Evolutionary conservation across 768 basidiomycete species (phyloP), one percentile per base, ranked within the genome.

Genomic region (Lentinula boryana): DNA sequence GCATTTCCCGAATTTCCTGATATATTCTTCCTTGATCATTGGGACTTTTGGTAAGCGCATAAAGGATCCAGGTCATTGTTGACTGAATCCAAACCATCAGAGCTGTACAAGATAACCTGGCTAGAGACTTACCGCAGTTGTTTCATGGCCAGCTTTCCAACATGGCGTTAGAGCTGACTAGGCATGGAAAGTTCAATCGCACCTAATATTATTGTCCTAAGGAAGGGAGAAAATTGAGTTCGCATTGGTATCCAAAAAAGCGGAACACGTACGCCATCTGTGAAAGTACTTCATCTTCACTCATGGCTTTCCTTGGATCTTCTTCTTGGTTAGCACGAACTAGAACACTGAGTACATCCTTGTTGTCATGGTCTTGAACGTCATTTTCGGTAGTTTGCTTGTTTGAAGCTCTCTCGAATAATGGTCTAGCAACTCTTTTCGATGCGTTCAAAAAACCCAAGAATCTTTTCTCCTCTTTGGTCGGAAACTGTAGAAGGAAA

Each of bases 1-100:
- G 59, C 54, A 53, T 36, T 50, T 56, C 54, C 71, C 69, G 46
- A 41, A 88, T 79, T 72, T 92, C 91, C 0, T 72, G 67, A 16
- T 90, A 82, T 38, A 93, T 79, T 60, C 76, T 77, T 1, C 71
- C 74, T 70, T 93, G 90, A 7, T 84, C 69, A 6, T 82, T 74
- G 0, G 82, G 83, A 63, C 84, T 74, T 40, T 76, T 79, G 6
- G 86, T 79, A 33, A 93, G 77, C 62, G 86, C 83, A 56, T 86
- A 75, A 9, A 91, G 71, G 5, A 80, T 76, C 85, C 86, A 91
- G 56, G 75, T 76, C 48, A 86, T 63, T 0, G 80, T 77, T 61
- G 79, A 83, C 41, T 43, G 15, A 27, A 27, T 27, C 41, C 41
- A 0, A 16, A 16, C n/a, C 16, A 43, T 43, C 2, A 48, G 48